Evolutionary conservation across 2,329 filamentous ascomycete genomes (phyloP).

Genomic region (Phaeophleospora eucalypticola): DNA sequence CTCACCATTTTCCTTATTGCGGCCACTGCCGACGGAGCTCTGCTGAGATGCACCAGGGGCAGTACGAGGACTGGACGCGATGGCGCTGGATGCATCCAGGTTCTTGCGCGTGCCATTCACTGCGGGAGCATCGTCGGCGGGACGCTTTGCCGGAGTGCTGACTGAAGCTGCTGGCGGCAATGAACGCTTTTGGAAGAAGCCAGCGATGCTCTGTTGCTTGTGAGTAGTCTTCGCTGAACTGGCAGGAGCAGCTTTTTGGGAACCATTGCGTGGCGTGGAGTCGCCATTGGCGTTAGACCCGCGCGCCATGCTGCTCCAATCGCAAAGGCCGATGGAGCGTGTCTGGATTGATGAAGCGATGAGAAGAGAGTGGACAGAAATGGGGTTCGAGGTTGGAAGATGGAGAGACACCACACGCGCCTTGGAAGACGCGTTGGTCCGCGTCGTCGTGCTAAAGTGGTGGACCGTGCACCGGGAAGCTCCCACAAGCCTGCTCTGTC

Average conservation of each 20-base stretch:
- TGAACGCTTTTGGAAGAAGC: slow-evolving; percentile 66
- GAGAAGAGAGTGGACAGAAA: slow-evolving; percentile 43
- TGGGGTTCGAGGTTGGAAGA: slow-evolving; percentile 3
- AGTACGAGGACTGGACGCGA: slow-evolving; percentile 19
- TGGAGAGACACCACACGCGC: background rate
- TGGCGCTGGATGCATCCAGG: slow-evolving; percentile 13
- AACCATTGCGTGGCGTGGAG: slow-evolving; percentile 22
- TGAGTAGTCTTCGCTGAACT: slow-evolving; percentile 46
- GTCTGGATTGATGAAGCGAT: slow-evolving; percentile 2
- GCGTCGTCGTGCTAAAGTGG: too few species aligned
- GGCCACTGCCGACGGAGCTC: slow-evolving; percentile 50
- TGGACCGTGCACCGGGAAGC: background rate
- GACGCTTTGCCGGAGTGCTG: slow-evolving; percentile 33
- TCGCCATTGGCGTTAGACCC: slow-evolving; percentile 5
- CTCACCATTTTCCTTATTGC: slow-evolving; percentile 53
- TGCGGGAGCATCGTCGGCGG: slow-evolving; percentile 26
- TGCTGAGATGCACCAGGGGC: slow-evolving; percentile 33
- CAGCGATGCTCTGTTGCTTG: slow-evolving; percentile 68
- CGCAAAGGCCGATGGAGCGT: too few species aligned
- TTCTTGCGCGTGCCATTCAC: slow-evolving; percentile 33
- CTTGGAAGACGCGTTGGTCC: background rate
- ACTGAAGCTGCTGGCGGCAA: slow-evolving; percentile 47
- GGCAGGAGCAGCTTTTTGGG: slow-evolving; percentile 42
- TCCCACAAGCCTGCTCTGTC: background rate
- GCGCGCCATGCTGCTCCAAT: slow-evolving; percentile 16